phyloP scores from a whole-genome alignment of 2,329 filamentous ascomycete species.

The Lecanicillium sp. region DNA sequence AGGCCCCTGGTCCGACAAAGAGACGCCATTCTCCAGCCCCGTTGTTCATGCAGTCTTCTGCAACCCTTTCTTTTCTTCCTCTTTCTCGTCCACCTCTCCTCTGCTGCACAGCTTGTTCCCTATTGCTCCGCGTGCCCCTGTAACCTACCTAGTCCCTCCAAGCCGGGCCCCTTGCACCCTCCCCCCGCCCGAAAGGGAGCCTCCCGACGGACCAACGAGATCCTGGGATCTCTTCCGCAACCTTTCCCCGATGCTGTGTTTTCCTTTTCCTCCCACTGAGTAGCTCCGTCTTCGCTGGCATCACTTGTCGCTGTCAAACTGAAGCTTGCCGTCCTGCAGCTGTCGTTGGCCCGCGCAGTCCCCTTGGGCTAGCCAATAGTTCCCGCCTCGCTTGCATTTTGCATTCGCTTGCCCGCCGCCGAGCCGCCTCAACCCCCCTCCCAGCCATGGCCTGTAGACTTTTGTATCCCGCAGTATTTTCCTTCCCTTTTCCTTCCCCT shows the following conservation, averaged over 20 bases:
- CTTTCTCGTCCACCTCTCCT: not conserved
- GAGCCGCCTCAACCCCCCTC: no score
- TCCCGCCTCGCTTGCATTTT: no score
- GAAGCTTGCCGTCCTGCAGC: not conserved
- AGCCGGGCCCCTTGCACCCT: conserved; percentile 3
- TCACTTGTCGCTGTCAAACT: not conserved
- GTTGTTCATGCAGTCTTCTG: conserved; percentile 1
- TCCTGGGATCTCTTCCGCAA: conserved; percentile 4
- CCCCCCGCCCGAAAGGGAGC: no score
- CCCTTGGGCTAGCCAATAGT: not conserved
- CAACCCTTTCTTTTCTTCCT: not conserved
- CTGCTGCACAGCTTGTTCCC: not conserved
- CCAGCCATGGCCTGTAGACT: no score
- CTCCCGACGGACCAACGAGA: conserved; percentile 4
- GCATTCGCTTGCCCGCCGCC: not conserved
- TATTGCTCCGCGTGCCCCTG: not conserved
- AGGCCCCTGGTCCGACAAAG: not conserved
- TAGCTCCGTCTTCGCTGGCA: not conserved
- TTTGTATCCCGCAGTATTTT: no score
- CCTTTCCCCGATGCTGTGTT: not conserved
- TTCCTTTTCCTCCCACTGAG: not conserved
- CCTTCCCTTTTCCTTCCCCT: no score
- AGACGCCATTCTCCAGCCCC: not conserved
- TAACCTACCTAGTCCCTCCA: not conserved
- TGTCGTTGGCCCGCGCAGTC: not conserved